These are phyloP conservation scores for Diplosphaera chodatii DNA, from an alignment of 139 green algal species.

Conservation along the genomic window DNA sequence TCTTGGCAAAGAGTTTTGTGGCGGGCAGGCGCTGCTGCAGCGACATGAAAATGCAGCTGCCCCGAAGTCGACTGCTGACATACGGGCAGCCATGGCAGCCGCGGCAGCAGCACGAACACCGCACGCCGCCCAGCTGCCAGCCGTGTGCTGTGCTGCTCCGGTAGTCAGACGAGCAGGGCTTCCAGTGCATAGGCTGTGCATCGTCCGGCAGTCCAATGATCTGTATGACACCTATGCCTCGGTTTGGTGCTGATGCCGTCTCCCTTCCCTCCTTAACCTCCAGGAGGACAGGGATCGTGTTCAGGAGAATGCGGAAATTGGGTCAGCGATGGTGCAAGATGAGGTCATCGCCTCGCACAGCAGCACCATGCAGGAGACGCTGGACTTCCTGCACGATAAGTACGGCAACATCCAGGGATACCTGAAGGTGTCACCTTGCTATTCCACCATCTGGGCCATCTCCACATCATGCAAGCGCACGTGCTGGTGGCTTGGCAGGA, in stretches of 20 bases:
- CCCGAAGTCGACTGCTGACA: too few species aligned
- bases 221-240: neutral
- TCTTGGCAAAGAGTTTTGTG: neutral
- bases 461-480: too few species aligned
- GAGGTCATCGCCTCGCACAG: neutral
- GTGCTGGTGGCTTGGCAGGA: too few species aligned
- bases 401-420: neutral
- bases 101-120: too few species aligned
- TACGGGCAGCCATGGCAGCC: too few species aligned
- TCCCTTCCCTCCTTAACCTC: neutral
- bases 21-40: neutral
- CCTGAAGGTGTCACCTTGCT: neutral
- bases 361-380: neutral
- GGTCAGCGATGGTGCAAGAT: neutral
- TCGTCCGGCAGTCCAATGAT: neutral
- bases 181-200: too few species aligned
- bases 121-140: too few species aligned
- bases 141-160: too few species aligned
- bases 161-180: too few species aligned
- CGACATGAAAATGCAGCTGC: neutral
- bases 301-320: neutral
- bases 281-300: neutral
- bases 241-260: neutral
- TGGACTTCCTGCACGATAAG: neutral
- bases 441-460: too few species aligned